These are phyloP conservation scores for Cordyceps pruinosa DNA, from an alignment of 2,329 filamentous ascomycete genomes.

Conservation along the genomic window DNA sequence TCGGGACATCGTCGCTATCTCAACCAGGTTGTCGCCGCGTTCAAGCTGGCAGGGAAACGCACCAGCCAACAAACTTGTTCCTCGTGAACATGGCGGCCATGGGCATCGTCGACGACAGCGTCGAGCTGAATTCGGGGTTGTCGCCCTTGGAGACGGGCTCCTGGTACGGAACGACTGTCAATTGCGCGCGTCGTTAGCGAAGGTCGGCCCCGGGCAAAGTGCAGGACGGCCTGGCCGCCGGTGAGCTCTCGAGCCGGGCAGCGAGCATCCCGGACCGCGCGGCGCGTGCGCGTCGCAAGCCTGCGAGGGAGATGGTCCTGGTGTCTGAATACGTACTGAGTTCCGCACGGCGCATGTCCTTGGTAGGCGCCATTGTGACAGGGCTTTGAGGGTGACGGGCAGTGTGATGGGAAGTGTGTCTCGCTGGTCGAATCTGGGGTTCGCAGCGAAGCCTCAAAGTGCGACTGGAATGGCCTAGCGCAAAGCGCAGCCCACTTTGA, in stretches of 20 bases:
- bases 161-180: conserved; percentile 77
- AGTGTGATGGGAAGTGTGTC: background rate
- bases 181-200: background rate
- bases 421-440: background rate
- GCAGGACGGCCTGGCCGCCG: no score
- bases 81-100: conserved; percentile 95
- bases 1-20: no score
- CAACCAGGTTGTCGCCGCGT: no score
- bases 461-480: background rate
- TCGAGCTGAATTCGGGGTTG: conserved; percentile 64
- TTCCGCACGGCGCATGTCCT: conserved; percentile 69
- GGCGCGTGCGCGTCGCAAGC: no score
- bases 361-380: conserved; percentile 55
- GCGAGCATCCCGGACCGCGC: no score
- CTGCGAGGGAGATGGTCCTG: background rate
- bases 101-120: conserved; percentile 69
- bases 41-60: no score
- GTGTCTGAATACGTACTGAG: conserved; percentile 52
- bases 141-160: conserved; percentile 61
- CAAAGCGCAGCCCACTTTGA: background rate
- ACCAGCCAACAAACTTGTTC: conserved; percentile 72
- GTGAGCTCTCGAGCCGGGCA: no score
- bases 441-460: background rate
- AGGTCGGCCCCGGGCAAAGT: background rate
- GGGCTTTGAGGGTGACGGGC: background rate